Percentiles rank a stretch among this genome's conserved stretches.
phyloP scores from a whole-genome alignment of 441 rosid genomes.

The Corymbia citriodora region DNA sequence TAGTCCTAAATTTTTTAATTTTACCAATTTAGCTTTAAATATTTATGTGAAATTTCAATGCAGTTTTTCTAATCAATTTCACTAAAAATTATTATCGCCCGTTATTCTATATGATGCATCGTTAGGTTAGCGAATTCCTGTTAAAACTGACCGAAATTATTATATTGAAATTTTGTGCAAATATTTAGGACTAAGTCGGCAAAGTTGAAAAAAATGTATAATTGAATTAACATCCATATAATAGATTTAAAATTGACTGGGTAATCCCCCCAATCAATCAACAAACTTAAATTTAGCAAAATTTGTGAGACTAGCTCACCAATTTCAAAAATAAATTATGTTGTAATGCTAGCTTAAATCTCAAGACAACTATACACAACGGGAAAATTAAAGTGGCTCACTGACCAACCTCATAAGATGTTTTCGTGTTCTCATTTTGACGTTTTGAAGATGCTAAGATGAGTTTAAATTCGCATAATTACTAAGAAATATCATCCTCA shows the following conservation, averaged over 20 bases:
- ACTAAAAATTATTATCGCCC: no score
- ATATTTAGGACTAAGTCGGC: background rate
- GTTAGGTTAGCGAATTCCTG: background rate
- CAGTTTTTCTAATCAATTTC: background rate
- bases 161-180: background rate
- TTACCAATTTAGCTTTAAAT: background rate
- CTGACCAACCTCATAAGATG: background rate
- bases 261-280: background rate
- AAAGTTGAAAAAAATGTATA: background rate
- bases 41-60: background rate
- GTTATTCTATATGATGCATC: fast-evolving
- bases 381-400: background rate
- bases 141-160: background rate
- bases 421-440: background rate
- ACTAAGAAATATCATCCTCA: background rate
- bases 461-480: background rate
- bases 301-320: background rate
- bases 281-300: background rate
- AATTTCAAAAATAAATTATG: background rate
- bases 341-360: background rate
- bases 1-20: background rate
- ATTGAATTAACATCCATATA: background rate
- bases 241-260: background rate
- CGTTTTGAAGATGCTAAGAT: background rate
- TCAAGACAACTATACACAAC: background rate